These are phyloP conservation scores for Cercophora newfieldiana DNA, from an alignment of 495 filamentous ascomycete species.

Conservation along the genomic window DNA sequence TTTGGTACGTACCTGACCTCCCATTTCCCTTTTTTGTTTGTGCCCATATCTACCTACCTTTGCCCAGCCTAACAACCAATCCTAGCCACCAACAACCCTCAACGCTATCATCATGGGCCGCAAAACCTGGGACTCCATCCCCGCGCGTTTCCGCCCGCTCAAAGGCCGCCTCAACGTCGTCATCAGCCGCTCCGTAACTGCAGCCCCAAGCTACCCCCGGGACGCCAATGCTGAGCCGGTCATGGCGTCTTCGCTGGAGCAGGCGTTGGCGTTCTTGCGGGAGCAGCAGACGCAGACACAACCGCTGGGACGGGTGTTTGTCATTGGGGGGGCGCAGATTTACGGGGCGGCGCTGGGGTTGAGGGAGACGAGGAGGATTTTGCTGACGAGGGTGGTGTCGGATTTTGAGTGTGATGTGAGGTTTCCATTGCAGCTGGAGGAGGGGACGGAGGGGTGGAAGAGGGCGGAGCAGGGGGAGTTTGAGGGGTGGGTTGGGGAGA, in stretches of 20 bases:
- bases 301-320: conserved; percentile 60
- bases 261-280: conserved; percentile 50
- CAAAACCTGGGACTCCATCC: conserved; percentile 91
- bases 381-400: conserved; percentile 62
- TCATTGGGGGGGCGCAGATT: conserved; percentile 89
- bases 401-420: conserved; percentile 88
- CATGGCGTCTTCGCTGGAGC: conserved; percentile 52
- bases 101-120: conserved; percentile 97
- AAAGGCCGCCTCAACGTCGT: conserved; percentile 77
- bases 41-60: not conserved
- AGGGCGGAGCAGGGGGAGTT: conserved; percentile 51
- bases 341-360: conserved; percentile 67
- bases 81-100: conserved; percentile 21
- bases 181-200: conserved; percentile 40
- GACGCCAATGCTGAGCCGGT: conserved; percentile 18
- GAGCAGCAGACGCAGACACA: conserved; percentile 28
- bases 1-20: conserved; percentile 1
- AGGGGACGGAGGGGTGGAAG: conserved; percentile 44
- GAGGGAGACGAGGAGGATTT: conserved; percentile 50
- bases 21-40: not conserved
- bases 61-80: conserved; percentile 1
- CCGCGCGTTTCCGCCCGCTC: conserved; percentile 72
- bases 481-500: conserved; percentile 59
- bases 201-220: conserved; percentile 1
- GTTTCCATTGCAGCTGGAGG: conserved; percentile 60